Conservation (phyloP, 306 rosid species). For the Castanea sativa region DNA sequence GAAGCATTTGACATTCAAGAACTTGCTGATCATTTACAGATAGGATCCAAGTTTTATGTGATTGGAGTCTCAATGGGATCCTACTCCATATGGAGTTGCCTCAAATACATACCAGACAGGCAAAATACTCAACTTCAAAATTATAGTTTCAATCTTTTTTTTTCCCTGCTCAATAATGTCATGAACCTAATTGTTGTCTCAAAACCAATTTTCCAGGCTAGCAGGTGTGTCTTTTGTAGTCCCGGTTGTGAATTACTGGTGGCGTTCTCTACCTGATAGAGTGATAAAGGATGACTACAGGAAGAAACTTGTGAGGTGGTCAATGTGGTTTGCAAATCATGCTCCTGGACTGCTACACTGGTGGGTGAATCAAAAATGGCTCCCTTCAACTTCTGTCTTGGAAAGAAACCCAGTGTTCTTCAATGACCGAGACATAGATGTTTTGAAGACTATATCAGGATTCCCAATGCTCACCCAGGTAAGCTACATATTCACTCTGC, state of each 20-base stretch:
- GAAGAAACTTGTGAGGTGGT: conserved; percentile 45
- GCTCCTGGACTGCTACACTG: conserved; percentile 65
- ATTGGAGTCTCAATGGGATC: conserved; percentile 95
- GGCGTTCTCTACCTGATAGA: conserved; percentile 80
- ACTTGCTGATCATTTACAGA: conserved; percentile 71
- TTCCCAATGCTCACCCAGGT: conserved; percentile 95
- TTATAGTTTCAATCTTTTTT: not conserved
- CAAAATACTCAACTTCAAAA: conserved; percentile 29
- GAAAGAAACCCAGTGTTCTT: conserved; percentile 70
- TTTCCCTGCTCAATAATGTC: not conserved
- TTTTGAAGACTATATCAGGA: conserved; percentile 61
- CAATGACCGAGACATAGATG: conserved; percentile 75
- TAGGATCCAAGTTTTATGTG: conserved; percentile 75
- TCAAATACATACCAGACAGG: conserved; percentile 84
- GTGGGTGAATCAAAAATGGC: conserved; percentile 89
- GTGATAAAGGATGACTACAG: conserved; percentile 69
- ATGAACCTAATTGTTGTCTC: not conserved
- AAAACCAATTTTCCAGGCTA: conserved; percentile 56
- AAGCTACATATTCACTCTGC: conserved; percentile 19
- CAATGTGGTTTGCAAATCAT: conserved; percentile 60
- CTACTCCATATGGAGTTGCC: conserved; percentile 84
- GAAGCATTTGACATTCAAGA: conserved; percentile 87
- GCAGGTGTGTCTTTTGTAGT: conserved; percentile 82
- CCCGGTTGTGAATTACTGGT: conserved; percentile 72
- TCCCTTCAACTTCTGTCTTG: conserved; percentile 85